Conservation (phyloP, 495 filamentous ascomycete species). For the Penicillium bovifimosum region DNA sequence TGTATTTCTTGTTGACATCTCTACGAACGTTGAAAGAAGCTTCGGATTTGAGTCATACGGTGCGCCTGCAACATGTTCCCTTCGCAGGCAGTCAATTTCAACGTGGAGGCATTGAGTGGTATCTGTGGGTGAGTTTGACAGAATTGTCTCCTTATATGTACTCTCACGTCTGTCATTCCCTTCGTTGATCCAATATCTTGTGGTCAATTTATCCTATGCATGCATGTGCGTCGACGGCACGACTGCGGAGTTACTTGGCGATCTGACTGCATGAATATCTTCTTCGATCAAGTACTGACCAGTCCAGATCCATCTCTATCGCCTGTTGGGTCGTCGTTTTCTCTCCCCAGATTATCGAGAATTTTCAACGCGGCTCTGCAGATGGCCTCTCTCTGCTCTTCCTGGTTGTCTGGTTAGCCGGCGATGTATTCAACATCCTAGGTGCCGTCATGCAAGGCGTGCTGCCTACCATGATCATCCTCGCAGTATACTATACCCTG, state of each 20-base stretch:
- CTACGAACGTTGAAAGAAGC: not conserved
- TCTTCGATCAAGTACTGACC: not conserved
- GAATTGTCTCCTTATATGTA: not conserved
- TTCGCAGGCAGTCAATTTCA: constrained; percentile 59
- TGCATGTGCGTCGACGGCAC: not conserved
- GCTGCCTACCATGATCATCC: constrained; percentile 90
- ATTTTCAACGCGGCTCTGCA: constrained; percentile 80
- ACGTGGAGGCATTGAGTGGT: constrained; percentile 82
- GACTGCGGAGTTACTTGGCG: not conserved
- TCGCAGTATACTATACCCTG: constrained; percentile 92
- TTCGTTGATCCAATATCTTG: not conserved
- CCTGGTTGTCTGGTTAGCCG: constrained; percentile 81
- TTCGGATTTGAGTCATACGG: constrained; percentile 5
- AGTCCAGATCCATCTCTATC: constrained; percentile 80
- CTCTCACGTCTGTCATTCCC: constrained; percentile 1
- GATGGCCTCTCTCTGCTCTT: constrained; percentile 88
- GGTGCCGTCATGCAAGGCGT: constrained; percentile 91
- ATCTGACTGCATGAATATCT: constrained; percentile 9
- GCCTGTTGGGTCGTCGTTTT: constrained; percentile 98
- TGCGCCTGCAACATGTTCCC: constrained; percentile 55
- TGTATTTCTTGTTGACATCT: constrained; percentile 4
- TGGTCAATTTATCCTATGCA: not conserved
- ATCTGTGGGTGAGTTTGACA: constrained; percentile 65
- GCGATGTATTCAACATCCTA: constrained; percentile 95
- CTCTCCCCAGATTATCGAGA: constrained; percentile 93